Base-by-base conservation (phyloP, 2,329 filamentous ascomycete species). In the Fusarium camptoceras region DNA sequence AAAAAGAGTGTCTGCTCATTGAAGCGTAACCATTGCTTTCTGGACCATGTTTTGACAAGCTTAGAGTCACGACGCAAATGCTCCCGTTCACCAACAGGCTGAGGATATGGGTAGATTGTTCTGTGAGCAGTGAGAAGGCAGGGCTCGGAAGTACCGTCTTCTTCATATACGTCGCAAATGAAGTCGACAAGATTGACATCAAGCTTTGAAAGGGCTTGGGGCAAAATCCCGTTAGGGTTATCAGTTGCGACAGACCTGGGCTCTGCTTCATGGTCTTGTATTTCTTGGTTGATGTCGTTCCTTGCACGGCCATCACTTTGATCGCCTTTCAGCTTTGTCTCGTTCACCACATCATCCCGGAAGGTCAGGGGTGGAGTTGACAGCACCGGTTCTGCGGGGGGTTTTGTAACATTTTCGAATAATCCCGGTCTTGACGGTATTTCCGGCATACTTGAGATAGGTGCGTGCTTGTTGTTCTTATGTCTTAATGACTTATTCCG, bases 1-100 rank as follows among this genome's bases (percentile, higher is more conserved):
- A 86, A 86, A 75, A 91, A 92, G 9, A 92, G 79, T 51, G 86
- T 88, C 73, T 92, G 90, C 67, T 90, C 86, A 31, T 87, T 83
- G 71, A 92, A 92, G 2, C 83, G 75, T 66, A 84, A 87, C 87
- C 89, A 91, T 62, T 87, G 82, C 15, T 80, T 75, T 57, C 66
- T 74, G 3, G 72, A 73, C 4, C 66, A 66, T 16, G 57, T 59
- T 15, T 57, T 48, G 11, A 28, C 24, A 31, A 50, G 46, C 8
- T 31, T 54, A 10, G 60, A 53, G 27, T 31, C 68, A 16, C 44
- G 74, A 59, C 14, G 63, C 46, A 59, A 44, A 49, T 30, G 71
- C 49, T 47, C 64, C 49, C 51, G 59, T 43, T 48, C 34, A 30
- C 63, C 60, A 18, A 59, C 30, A 31, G 73, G 72, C 41, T 55